Evolutionary conservation across 495 filamentous ascomycete genomes (phyloP).

Genomic region (Neurospora sp.): DNA sequence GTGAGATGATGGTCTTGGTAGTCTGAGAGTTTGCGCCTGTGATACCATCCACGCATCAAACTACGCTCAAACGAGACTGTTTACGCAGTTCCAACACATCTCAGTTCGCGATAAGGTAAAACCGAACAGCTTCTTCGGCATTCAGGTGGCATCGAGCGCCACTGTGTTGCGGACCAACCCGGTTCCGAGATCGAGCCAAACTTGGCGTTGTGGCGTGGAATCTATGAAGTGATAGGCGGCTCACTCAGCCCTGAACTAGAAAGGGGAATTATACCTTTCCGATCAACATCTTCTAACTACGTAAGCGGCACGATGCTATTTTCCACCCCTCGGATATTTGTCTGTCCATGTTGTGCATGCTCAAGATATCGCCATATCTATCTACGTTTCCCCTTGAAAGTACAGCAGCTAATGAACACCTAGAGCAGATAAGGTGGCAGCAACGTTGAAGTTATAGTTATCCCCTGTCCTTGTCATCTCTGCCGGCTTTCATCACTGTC

Average conservation of each 20-base stretch:
- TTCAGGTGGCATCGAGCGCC: background rate
- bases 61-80: background rate
- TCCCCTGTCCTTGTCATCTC: background rate
- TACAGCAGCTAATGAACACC: background rate
- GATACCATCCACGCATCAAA: background rate
- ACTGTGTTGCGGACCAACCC: background rate
- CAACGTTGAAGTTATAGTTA: background rate
- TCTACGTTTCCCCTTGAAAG: background rate
- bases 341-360: background rate
- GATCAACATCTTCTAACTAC: constrained; percentile 1
- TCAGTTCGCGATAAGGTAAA: background rate
- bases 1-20: background rate
- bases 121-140: background rate
- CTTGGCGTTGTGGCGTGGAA: background rate
- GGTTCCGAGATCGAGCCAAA: background rate
- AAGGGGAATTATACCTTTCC: background rate
- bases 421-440: background rate
- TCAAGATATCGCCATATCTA: background rate
- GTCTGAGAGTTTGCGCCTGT: background rate
- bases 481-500: background rate
- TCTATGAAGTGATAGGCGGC: background rate
- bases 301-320: constrained; percentile 1
- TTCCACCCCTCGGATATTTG: background rate
- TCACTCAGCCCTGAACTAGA: background rate
- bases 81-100: background rate